Base-by-base conservation (phyloP, 2,329 filamentous ascomycete species). In the Hypoxylon sp. region DNA sequence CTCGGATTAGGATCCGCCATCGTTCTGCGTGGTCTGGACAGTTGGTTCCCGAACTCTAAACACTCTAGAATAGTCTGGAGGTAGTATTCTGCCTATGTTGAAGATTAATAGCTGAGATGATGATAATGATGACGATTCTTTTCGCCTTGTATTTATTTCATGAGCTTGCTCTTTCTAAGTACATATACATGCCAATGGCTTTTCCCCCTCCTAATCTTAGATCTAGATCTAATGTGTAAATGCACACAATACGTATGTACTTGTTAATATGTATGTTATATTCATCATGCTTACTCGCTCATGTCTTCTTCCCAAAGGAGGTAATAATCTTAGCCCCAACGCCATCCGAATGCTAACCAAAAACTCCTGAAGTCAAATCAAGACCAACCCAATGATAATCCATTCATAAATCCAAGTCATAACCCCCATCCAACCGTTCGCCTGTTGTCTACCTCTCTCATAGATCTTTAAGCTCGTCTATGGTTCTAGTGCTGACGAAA, bases 401-500 rank as follows among this genome's bases (percentile, higher is more conserved):
- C n/a, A n/a, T n/a, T n/a, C n/a, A n/a, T n/a, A n/a, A n/a, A n/a
- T n/a, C n/a, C n/a, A n/a, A 20, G 32, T 29, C 6, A 11, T n/a
- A 46, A 49, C 8, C 26, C 16, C 30, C 8, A 7, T 34, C n/a
- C 15, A 12, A n/a, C n/a, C n/a, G n/a, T n/a, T n/a, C n/a, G n/a
- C n/a, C n/a, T n/a, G n/a, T n/a, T n/a, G n/a, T n/a, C n/a, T n/a
- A n/a, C n/a, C n/a, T n/a, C n/a, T n/a, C n/a, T n/a, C n/a, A n/a
- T 6, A 76, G 61, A 59, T 78, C 72, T 64, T 80, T 73, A 25
- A 95, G 76, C 29, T 93, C 84, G 38, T 87, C 78, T 44, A 82
- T 74, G 40, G 83, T 79, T 62, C 89, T 73, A 3, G 87, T 91
- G 27, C 85, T 82, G 15, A 96, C 89, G 73, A 94, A 96, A 1